Conservation (phyloP, 169 alveolate genomes). For the Eimeria zaria region DNA sequence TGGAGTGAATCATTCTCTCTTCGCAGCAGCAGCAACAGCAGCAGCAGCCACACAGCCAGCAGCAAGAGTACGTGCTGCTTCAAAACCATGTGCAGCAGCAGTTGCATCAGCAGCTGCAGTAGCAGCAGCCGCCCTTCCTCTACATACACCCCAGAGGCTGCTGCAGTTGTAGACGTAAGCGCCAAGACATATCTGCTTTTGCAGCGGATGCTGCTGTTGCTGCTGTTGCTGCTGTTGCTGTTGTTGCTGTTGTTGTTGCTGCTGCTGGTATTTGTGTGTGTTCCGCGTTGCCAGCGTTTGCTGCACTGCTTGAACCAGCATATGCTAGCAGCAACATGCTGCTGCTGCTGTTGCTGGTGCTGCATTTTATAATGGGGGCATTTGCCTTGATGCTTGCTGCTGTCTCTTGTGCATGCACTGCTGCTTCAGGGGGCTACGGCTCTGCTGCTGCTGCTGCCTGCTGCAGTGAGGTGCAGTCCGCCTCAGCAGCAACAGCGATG, state of each 20-base stretch:
- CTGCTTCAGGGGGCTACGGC: conserved; percentile 28
- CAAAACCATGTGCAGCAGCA: conserved; percentile 29
- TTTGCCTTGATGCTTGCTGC: background rate
- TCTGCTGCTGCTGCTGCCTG: conserved; percentile 63
- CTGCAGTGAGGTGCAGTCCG: conserved; percentile 24
- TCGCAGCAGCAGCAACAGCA: conserved; percentile 21
- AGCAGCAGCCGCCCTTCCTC: conserved; percentile 26
- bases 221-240: background rate
- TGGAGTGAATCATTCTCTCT: background rate
- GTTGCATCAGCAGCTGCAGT: conserved; percentile 51
- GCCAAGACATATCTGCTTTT: background rate
- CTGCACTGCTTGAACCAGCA: background rate
- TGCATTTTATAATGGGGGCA: background rate
- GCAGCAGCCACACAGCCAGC: background rate
- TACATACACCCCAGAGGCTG: conserved; percentile 23
- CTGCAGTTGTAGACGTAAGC: conserved; percentile 53
- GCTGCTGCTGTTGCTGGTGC: conserved; percentile 25
- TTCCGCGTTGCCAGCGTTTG: background rate
- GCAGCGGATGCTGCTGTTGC: background rate
- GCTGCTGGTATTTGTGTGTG: background rate
- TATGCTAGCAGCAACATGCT: background rate
- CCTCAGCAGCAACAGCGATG: conserved; percentile 43
- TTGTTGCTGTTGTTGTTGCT: conserved; percentile 4
- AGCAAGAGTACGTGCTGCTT: background rate
- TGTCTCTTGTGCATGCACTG: background rate